phyloP scores from a whole-genome alignment of 768 basidiomycete species.

The Tylopilus balloui region DNA sequence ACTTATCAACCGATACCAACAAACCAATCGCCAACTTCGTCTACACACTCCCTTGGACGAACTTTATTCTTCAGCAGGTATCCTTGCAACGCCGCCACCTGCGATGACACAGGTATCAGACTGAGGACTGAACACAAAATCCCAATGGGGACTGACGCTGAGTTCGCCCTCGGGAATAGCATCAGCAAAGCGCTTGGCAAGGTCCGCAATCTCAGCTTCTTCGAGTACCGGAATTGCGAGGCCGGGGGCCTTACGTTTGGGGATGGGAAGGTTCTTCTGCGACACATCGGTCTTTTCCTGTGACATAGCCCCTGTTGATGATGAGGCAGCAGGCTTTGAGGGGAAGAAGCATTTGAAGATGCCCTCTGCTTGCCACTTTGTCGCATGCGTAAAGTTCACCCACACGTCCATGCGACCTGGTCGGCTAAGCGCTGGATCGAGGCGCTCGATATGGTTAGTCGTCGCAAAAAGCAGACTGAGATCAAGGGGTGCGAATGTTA shows the following conservation, averaged over 20 bases:
- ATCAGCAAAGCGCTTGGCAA: slow-evolving; percentile 79
- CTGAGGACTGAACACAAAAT: background rate
- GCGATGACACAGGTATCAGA: slow-evolving; percentile 2
- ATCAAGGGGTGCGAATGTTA: slow-evolving; percentile 16
- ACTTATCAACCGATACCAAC: slow-evolving; percentile 14
- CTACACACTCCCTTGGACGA: slow-evolving; percentile 80
- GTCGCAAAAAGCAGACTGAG: slow-evolving; percentile 78
- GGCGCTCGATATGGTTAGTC: slow-evolving; percentile 89
- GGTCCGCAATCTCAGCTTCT: slow-evolving; percentile 69
- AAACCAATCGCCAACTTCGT: slow-evolving; percentile 72
- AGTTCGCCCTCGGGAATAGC: slow-evolving; percentile 84
- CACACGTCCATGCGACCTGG: slow-evolving; percentile 92
- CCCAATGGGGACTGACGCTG: slow-evolving; percentile 51
- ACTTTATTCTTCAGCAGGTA: slow-evolving; percentile 89
- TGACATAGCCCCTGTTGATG: slow-evolving; percentile 11
- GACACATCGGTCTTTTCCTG: slow-evolving; percentile 43
- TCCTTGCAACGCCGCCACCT: slow-evolving; percentile 83
- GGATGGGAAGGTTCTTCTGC: slow-evolving; percentile 61
- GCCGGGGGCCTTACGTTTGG: slow-evolving; percentile 56
- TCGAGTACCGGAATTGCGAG: slow-evolving; percentile 65
- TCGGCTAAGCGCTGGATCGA: slow-evolving; percentile 84
- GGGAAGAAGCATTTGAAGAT: slow-evolving; percentile 96
- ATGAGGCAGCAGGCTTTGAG: slow-evolving; percentile 34
- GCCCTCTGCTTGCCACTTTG: slow-evolving; percentile 89
- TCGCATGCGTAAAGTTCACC: slow-evolving; percentile 88